These are phyloP conservation scores for Hypholoma fasciculare DNA, from an alignment of 768 basidiomycete species.

Conservation along the genomic window DNA sequence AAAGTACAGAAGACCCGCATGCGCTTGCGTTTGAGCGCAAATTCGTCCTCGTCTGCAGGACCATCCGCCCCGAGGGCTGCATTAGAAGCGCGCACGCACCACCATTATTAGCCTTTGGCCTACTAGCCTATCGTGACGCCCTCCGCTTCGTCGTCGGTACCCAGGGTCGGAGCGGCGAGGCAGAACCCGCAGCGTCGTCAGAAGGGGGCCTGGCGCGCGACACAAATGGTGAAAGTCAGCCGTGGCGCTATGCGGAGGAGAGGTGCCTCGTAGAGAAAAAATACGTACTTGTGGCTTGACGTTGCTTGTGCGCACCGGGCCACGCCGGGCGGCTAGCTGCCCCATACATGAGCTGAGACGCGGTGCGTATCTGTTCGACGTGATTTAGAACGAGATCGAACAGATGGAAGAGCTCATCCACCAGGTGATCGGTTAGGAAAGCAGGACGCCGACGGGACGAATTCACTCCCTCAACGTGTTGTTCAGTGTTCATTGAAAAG, in stretches of 20 bases:
- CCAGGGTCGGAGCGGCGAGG: constrained; percentile 71
- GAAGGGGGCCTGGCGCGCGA: constrained; percentile 47
- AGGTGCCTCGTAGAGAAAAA: constrained; percentile 1
- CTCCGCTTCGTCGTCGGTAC: constrained; percentile 56
- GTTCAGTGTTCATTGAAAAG: too few species aligned
- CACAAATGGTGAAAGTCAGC: neutral
- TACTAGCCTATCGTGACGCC: constrained; percentile 57
- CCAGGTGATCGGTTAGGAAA: too few species aligned
- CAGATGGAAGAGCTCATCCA: too few species aligned
- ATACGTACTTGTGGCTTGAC: constrained; percentile 64
- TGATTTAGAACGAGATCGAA: constrained; percentile 47
- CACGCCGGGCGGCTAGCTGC: constrained; percentile 65
- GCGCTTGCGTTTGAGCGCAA: constrained; percentile 68
- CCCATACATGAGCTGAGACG: constrained; percentile 84
- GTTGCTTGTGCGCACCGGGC: constrained; percentile 63
- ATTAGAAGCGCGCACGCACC: constrained; percentile 34
- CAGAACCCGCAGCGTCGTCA: constrained; percentile 64
- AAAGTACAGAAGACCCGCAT: constrained; percentile 38
- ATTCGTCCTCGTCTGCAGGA: constrained; percentile 59
- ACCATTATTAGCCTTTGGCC: constrained; percentile 58
- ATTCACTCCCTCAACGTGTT: too few species aligned
- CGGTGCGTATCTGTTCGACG: constrained; percentile 82
- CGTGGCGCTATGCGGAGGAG: neutral
- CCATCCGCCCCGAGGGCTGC: neutral
- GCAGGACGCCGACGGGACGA: too few species aligned